Base-by-base conservation (phyloP, 768 basidiomycete genomes). In the Mycena polygramma region DNA sequence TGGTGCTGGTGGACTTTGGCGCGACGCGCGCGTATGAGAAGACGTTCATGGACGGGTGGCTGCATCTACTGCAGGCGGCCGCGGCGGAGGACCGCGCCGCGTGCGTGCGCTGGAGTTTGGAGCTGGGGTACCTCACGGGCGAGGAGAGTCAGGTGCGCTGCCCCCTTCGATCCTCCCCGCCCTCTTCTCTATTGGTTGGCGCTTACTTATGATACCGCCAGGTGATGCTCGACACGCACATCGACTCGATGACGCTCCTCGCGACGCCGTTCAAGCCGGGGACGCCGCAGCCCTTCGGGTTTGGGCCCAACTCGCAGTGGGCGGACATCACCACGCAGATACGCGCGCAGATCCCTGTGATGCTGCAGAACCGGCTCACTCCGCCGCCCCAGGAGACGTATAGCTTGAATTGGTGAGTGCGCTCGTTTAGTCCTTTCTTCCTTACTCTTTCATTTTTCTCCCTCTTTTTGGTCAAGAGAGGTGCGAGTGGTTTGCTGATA, bases 331-430 rank as follows among this genome's bases (percentile, higher is more conserved):
- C 97, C 0, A 84, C 87, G 6, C 83, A 89, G 67, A 96, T 99
- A 60, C 87, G 96, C 30, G 87, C 84, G 5, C 86, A 88, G 39
- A 98, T 99, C 54, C 97, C 97, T 0, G 83, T 93, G 62, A 99
- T 99, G 96, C 85, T 99, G 66, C 84, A 87, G 74, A 86, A 98
- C 76, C 86, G 97, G 57, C 85, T 98, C 36, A 96, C 95, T 0
- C 97, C 97, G 0, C 97, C 97, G 3, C 97, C 97, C 0, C 83
- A 89, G 66, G 97, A 99, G 82, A 98, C 97, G 1, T 98, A 98
- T 79, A 95, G 94, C 79, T 82, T 98, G 63, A 99, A 99, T 79
- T 83, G 96, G 92, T 92, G 70, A 65, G 88, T 30, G 30, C 30
- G 30, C 30, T 30, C n/a, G n/a, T n/a, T n/a, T n/a, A n/a, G n/a